Evolutionary conservation across 2,329 filamentous ascomycete genomes (phyloP), one percentile per base, ranked within the genome.

Genomic region (Apiospora malaysiana): DNA sequence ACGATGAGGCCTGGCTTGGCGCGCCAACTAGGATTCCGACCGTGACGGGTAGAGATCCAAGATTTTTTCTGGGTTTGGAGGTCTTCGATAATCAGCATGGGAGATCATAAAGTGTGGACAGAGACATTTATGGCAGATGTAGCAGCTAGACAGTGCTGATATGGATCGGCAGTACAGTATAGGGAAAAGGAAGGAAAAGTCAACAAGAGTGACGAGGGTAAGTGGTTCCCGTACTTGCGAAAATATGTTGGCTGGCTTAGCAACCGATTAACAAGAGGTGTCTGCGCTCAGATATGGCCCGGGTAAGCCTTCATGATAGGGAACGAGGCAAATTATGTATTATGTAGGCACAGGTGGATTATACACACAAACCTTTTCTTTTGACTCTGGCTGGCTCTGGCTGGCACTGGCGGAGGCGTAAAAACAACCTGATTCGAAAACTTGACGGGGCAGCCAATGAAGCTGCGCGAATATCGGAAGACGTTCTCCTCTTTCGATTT

Each of bases 1-100:
- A 88, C 85, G 83, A 90, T 80, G 74, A 86, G 81, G 72, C 88
- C 87, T 63, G 87, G 88, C 45, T 80, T 79, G 74, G 84, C 74
- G 71, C 71, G 74, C 75, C 75, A 74, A 70, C 72, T 71, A 32
- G 69, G 71, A 21, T 23, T 42, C 69, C 71, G 68, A 23, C 66
- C 70, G 66, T 68, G 25, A 71, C 73, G 72, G 68, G 73, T 73
- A 32, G 72, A 77, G 70, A 70, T 68, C 74, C 74, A 75, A 56
- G 72, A 72, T n/a, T 68, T 74, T 51, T 71, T 73, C 65, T 72
- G 71, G 69, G 73, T 76, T 70, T 68, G 68, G 23, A 77, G 43
- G 63, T 77, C 72, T 79, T 86, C 81, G 73, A 86, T 82, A 75
- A 88, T 88, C 79, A 89, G 86, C 84, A 88, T 86, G 77, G 72